These are phyloP conservation scores for Fusarium brachygibbosum DNA, from an alignment of 2,329 filamentous ascomycete species.

Conservation along the genomic window DNA sequence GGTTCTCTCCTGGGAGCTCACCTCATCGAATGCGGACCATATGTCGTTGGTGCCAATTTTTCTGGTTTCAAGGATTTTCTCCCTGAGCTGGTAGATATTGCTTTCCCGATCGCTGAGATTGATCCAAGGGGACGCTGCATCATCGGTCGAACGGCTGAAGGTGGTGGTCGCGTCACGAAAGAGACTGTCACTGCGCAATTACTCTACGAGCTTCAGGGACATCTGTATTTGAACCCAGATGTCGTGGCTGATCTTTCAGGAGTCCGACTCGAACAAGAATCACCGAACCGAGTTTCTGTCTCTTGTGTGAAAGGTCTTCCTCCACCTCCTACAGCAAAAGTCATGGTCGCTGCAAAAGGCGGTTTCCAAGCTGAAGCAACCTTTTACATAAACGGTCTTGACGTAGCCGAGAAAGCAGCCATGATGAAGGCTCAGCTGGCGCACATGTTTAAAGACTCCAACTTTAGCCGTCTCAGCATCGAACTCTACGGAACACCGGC, in stretches of 20 bases:
- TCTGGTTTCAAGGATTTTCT: constrained; percentile 59
- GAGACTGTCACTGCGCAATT: constrained; percentile 56
- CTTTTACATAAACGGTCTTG: constrained; percentile 59
- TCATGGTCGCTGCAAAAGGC: constrained; percentile 60
- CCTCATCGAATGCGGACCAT: constrained; percentile 67
- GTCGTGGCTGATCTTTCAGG: constrained; percentile 57
- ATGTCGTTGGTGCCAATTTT: constrained; percentile 69
- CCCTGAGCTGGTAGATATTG: constrained; percentile 50
- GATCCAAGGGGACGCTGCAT: constrained; percentile 51
- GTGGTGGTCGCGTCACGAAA: constrained; percentile 56
- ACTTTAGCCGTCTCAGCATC: constrained; percentile 55
- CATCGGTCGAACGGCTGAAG: constrained; percentile 53
- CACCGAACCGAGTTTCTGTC: constrained; percentile 52
- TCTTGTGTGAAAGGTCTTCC: constrained; percentile 47
- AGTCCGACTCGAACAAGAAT: constrained; percentile 61
- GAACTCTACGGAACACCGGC: constrained; percentile 55
- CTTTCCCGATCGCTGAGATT: constrained; percentile 58
- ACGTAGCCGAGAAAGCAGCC: constrained; percentile 58
- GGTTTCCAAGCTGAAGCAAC: constrained; percentile 62
- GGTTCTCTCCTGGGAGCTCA: constrained; percentile 65
- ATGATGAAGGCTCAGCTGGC: constrained; percentile 59
- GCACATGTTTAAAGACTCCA: constrained; percentile 52
- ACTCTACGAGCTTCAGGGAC: constrained; percentile 62
- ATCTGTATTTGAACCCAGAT: constrained; percentile 60
- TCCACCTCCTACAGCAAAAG: constrained; percentile 52